These are phyloP conservation scores for Colletotrichum liriopes DNA, from an alignment of 2,329 filamentous ascomycete genomes.

Conservation along the genomic window DNA sequence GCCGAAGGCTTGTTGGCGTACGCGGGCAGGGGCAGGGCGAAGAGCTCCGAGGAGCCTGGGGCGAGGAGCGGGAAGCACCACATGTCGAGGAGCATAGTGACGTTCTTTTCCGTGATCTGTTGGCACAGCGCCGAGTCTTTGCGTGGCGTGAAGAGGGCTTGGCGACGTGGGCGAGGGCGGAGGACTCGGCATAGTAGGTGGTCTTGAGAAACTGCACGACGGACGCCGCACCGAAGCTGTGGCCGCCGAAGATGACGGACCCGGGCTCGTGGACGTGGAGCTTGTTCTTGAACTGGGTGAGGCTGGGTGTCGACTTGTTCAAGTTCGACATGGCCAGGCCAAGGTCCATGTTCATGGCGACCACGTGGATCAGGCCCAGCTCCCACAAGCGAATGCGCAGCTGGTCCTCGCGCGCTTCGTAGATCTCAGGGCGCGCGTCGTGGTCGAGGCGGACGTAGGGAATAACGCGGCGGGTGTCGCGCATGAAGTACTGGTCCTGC, in stretches of 20 bases:
- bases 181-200: slow-evolving; percentile 75
- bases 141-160: slow-evolving; percentile 75
- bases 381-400: slow-evolving; percentile 86
- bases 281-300: slow-evolving; percentile 72
- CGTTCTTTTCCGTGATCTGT: slow-evolving; percentile 79
- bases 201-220: slow-evolving; percentile 85
- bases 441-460: slow-evolving; percentile 73
- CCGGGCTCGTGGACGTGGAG: slow-evolving; percentile 81
- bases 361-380: slow-evolving; percentile 79
- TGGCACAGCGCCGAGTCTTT: slow-evolving; percentile 68
- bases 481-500: slow-evolving; percentile 55
- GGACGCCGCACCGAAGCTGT: slow-evolving; percentile 86
- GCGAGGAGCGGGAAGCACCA: slow-evolving; percentile 83
- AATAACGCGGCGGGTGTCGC: slow-evolving; percentile 54
- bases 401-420: slow-evolving; percentile 78
- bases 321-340: slow-evolving; percentile 67
- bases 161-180: slow-evolving; percentile 63
- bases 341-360: slow-evolving; percentile 76
- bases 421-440: slow-evolving; percentile 75
- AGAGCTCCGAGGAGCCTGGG: slow-evolving; percentile 74
- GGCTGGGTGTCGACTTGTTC: slow-evolving; percentile 64
- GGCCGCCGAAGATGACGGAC: slow-evolving; percentile 81
- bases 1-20: slow-evolving; percentile 69
- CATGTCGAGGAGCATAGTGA: slow-evolving; percentile 82
- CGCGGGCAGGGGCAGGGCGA: slow-evolving; percentile 80